These are phyloP conservation scores for Xylaria castorea DNA, from an alignment of 495 filamentous ascomycete species.

Conservation along the genomic window DNA sequence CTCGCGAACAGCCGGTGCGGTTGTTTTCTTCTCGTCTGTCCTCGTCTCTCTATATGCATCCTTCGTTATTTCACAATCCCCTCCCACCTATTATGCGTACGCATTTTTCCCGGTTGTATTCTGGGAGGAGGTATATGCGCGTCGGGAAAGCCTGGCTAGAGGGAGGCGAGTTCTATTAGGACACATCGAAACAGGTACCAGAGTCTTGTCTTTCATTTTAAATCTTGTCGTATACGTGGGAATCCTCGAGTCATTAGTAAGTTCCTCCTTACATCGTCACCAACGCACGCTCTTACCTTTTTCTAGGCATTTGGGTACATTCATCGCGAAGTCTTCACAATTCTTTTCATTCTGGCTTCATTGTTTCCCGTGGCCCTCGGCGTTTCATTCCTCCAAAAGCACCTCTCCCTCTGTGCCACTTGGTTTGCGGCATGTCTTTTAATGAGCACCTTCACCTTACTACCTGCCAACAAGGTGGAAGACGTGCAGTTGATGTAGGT, in stretches of 20 bases:
- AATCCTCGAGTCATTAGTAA: conserved; percentile 82
- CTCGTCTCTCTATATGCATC: conserved; percentile 77
- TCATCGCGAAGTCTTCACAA: conserved; percentile 83
- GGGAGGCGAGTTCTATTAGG: conserved; percentile 74
- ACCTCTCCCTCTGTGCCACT: conserved; percentile 66
- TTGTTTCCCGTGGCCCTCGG: conserved; percentile 85
- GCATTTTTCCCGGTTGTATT: conserved; percentile 90
- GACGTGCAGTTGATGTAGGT: conserved; percentile 78
- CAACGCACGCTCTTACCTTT: conserved; percentile 35
- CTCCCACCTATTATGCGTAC: conserved; percentile 89
- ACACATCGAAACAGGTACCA: conserved; percentile 65
- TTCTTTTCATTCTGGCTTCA: conserved; percentile 75
- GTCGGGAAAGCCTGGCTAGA: conserved; percentile 69
- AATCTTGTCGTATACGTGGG: conserved; percentile 71
- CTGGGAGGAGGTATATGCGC: conserved; percentile 95
- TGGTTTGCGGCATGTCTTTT: conserved; percentile 79
- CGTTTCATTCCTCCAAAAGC: conserved; percentile 67
- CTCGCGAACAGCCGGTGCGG: conserved; percentile 66
- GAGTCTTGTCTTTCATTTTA: conserved; percentile 62
- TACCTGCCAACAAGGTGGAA: conserved; percentile 87
- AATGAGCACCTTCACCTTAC: conserved; percentile 91
- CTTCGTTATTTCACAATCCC: conserved; percentile 78
- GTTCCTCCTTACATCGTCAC: conserved; percentile 37
- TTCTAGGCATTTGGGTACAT: conserved; percentile 77
- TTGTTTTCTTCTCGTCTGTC: conserved; percentile 74